These are phyloP conservation scores for Flaveria linearis DNA, from an alignment of 129 eudicot species.

Conservation along the genomic window DNA sequence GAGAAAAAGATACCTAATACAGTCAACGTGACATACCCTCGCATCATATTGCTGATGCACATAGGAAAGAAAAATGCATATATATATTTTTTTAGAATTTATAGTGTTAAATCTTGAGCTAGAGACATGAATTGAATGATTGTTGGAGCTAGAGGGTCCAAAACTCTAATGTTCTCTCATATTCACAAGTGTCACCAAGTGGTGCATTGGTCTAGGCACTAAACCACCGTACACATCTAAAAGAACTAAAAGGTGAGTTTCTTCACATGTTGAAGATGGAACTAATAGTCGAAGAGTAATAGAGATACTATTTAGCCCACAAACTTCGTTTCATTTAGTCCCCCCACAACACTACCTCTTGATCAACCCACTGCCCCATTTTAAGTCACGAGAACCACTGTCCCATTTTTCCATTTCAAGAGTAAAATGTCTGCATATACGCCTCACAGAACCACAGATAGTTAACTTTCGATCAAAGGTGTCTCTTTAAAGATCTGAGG, in stretches of 20 bases:
- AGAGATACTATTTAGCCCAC: slow-evolving; percentile 12
- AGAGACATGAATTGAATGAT: background rate
- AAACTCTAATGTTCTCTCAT: background rate
- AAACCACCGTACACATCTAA: background rate
- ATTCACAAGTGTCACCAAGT: slow-evolving; percentile 1
- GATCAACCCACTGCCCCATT: slow-evolving; percentile 6
- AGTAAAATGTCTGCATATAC: slow-evolving; percentile 38
- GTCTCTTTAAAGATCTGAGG: slow-evolving; percentile 2
- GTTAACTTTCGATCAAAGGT: background rate
- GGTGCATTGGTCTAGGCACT: background rate
- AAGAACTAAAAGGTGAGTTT: background rate
- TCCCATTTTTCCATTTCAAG: slow-evolving; percentile 39
- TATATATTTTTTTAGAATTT: background rate
- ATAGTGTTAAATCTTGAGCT: background rate
- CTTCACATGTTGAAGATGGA: slow-evolving; percentile 17
- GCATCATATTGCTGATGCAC: too few species aligned
- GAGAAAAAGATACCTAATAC: too few species aligned
- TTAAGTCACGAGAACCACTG: slow-evolving; percentile 77
- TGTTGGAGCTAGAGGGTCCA: background rate
- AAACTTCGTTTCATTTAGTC: slow-evolving; percentile 22
- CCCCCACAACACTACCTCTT: background rate
- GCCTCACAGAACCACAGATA: slow-evolving; percentile 47
- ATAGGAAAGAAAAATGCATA: too few species aligned
- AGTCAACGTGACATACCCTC: too few species aligned
- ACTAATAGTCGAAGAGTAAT: slow-evolving; percentile 28